phyloP scores from a whole-genome alignment of 352 stramenopile species.

The Globisporangium yorkense region DNA sequence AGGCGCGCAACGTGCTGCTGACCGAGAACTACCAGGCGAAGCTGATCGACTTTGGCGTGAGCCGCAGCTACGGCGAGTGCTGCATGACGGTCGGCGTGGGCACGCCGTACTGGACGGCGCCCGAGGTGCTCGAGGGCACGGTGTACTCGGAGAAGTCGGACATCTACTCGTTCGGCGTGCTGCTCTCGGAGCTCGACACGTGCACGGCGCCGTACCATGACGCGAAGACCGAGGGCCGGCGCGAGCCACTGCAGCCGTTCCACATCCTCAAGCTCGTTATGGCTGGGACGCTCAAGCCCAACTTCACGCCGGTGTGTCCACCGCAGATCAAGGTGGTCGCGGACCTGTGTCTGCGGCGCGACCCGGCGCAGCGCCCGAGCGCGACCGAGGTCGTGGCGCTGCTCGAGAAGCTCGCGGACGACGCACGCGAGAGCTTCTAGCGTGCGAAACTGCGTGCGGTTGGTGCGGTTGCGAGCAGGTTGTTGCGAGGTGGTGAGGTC shows the following conservation, averaged over 20 bases:
- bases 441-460: neutral
- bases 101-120: conserved; percentile 17
- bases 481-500: neutral
- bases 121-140: conserved; percentile 19
- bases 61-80: conserved; percentile 16
- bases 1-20: conserved; percentile 48
- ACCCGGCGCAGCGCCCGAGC: conserved; percentile 9
- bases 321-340: conserved; percentile 6
- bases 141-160: conserved; percentile 26
- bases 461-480: no score
- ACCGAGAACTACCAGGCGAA: conserved; percentile 35
- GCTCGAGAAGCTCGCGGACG: conserved; percentile 5
- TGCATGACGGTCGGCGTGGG: conserved; percentile 18
- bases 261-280: conserved; percentile 15
- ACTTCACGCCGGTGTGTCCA: conserved; percentile 9
- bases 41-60: conserved; percentile 57
- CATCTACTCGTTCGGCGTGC: conserved; percentile 26
- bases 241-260: conserved; percentile 13
- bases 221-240: conserved; percentile 9
- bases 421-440: conserved; percentile 5
- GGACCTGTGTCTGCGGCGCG: conserved; percentile 6
- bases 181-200: conserved; percentile 47
- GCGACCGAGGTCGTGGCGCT: conserved; percentile 13
- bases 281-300: conserved; percentile 9
- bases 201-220: conserved; percentile 27